phyloP scores from a whole-genome alignment of 345 rosid species.

The Brassica cretica region DNA sequence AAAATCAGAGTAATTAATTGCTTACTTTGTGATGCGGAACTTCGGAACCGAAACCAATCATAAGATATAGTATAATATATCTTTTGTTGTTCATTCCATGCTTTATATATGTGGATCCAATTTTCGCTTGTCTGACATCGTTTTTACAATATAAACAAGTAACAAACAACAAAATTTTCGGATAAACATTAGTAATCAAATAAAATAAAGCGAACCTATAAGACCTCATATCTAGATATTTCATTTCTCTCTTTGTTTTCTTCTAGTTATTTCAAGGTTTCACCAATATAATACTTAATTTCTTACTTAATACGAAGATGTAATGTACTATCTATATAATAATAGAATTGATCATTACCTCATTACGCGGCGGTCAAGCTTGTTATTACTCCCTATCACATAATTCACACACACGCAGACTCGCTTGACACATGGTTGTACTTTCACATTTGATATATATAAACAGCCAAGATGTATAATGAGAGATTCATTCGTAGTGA shows the following conservation, averaged over 20 bases:
- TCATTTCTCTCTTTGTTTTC: not conserved
- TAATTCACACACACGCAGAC: constrained; percentile 12
- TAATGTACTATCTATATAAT: not conserved
- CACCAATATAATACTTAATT: not conserved
- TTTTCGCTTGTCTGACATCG: not conserved
- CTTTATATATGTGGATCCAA: not conserved
- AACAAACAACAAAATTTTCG: not conserved
- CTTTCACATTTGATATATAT: not conserved
- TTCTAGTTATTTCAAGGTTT: not conserved
- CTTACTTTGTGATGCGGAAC: constrained; percentile 21
- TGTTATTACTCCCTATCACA: constrained; percentile 14
- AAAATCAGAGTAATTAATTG: not conserved
- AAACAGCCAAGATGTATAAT: not conserved
- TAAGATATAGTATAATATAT: not conserved
- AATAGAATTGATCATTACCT: not conserved
- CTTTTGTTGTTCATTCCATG: not conserved
- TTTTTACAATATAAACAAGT: not conserved
- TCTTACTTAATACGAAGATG: not conserved
- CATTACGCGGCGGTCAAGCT: constrained; percentile 21
- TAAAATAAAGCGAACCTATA: not conserved
- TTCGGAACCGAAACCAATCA: constrained; percentile 13
- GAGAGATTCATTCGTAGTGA: not conserved
- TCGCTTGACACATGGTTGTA: constrained; percentile 23
- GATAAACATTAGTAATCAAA: not conserved
- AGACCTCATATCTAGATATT: no score